Evolutionary conservation across 2,329 filamentous ascomycete genomes (phyloP).

Genomic region (Sarocladium brachiariae): DNA sequence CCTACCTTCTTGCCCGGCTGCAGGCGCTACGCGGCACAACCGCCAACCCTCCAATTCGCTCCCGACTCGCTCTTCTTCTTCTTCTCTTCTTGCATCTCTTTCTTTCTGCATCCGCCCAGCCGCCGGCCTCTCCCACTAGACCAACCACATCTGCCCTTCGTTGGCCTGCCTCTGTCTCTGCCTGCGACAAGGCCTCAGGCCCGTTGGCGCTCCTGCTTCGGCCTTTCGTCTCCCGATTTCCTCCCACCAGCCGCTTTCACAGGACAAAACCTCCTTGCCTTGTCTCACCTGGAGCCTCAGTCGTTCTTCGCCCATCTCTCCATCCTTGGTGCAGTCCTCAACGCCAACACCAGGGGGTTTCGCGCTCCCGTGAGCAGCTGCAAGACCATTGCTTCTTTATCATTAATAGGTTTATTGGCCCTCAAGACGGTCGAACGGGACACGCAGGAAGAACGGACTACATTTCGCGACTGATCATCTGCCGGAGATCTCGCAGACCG

Average conservation of each 20-base stretch:
- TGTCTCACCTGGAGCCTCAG: neutral
- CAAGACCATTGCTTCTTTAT: too few relatives aligned
- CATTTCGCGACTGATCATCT: neutral
- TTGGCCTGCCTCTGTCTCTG: conserved; percentile 6
- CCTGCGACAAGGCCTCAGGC: conserved; percentile 3
- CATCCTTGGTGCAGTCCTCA: neutral
- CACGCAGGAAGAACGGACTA: neutral
- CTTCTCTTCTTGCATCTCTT: conserved; percentile 9
- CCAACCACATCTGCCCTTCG: neutral
- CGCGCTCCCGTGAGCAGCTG: neutral
- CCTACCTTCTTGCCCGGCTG: conserved; percentile 9
- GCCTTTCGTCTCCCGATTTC: neutral
- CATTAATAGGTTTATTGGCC: too few relatives aligned
- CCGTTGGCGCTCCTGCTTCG: neutral
- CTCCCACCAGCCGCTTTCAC: neutral
- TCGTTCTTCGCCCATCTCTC: neutral
- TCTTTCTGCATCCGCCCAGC: conserved; percentile 3
- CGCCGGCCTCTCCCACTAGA: conserved; percentile 1
- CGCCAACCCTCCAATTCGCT: conserved; percentile 9
- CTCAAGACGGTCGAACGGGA: too few relatives aligned
- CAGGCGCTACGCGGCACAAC: conserved; percentile 9
- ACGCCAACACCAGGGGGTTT: neutral
- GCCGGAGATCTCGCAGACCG: conserved; percentile 20
- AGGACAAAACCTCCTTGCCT: neutral
- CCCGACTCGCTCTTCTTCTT: neutral